phyloP scores from a whole-genome alignment of 805 yeast genomes.

The Scheffersomyces coipomensis region DNA sequence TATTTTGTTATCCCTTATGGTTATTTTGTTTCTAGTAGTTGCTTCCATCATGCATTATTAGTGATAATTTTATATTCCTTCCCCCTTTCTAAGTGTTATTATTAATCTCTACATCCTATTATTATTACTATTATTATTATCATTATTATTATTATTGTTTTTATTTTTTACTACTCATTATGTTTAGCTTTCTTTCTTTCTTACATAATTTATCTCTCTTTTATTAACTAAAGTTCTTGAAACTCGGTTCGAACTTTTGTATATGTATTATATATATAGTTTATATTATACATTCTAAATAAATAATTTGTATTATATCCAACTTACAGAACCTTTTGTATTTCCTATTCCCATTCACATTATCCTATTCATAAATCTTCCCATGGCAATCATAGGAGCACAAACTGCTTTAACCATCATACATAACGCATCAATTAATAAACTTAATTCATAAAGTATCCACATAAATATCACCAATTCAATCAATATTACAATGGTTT shows the following conservation, averaged over 20 bases:
- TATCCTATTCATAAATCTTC: conserved; percentile 41
- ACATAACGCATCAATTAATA: conserved; percentile 41
- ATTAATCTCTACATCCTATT: neutral
- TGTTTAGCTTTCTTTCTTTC: neutral
- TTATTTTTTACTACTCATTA: neutral
- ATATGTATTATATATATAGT: neutral
- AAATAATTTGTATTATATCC: no score
- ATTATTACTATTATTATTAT: neutral
- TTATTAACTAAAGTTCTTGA: neutral
- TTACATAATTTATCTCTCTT: neutral
- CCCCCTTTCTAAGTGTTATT: no score
- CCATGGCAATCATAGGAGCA: conserved; percentile 47
- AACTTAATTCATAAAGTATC: conserved; percentile 41
- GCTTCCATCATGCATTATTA: no score
- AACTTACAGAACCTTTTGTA: no score
- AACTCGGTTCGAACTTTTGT: neutral
- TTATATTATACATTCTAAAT: neutral
- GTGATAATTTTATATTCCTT: no score
- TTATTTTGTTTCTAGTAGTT: no score
- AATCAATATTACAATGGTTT: conserved; percentile 37
- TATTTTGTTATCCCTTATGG: no score
- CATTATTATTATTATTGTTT: neutral
- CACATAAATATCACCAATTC: conserved; percentile 40
- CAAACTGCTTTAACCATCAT: conserved; percentile 45
- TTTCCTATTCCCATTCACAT: no score